Conservation (phyloP, 1,284 basidiomycete species). For the Trichosporon inkin region DNA sequence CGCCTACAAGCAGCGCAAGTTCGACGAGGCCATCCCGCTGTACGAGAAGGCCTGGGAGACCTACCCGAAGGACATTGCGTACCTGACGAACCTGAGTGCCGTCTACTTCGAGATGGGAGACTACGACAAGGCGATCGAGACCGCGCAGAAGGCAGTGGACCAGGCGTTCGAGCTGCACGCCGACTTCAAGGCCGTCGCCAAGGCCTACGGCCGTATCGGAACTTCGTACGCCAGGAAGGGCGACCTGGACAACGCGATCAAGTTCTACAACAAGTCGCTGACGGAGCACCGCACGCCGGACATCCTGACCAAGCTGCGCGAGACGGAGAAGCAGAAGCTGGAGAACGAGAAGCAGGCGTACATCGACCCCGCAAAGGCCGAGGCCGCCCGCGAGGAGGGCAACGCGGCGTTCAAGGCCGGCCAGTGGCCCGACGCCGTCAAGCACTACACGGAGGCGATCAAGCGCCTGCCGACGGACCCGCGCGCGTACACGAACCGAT, state of each 20-base stretch:
- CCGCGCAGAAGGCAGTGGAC: slow-evolving; percentile 90
- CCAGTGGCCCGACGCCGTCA: slow-evolving; percentile 87
- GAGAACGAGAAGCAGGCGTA: slow-evolving; percentile 80
- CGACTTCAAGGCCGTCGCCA: slow-evolving; percentile 59
- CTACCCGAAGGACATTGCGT: slow-evolving; percentile 90
- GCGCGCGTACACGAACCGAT: slow-evolving; percentile 93
- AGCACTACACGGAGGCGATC: slow-evolving; percentile 90
- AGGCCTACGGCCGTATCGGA: slow-evolving; percentile 85
- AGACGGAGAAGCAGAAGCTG: slow-evolving; percentile 69
- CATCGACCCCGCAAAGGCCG: slow-evolving; percentile 81
- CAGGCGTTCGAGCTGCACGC: slow-evolving; percentile 68
- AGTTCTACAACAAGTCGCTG: slow-evolving; percentile 84
- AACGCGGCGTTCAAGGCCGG: slow-evolving; percentile 88
- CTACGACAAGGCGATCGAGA: slow-evolving; percentile 84
- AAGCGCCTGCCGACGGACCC: slow-evolving; percentile 90
- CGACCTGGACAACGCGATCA: slow-evolving; percentile 75
- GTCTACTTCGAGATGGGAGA: slow-evolving; percentile 91
- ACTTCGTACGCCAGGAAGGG: slow-evolving; percentile 77
- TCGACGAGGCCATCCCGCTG: slow-evolving; percentile 65
- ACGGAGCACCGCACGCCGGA: slow-evolving; percentile 96
- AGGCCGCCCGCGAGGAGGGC: slow-evolving; percentile 81
- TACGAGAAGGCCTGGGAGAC: slow-evolving; percentile 88
- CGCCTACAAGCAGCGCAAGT: slow-evolving; percentile 80
- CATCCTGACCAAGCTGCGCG: slow-evolving; percentile 83
- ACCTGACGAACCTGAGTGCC: slow-evolving; percentile 83